phyloP scores from a whole-genome alignment of 768 basidiomycete genomes.

The Leucocoprinus birnbaumii region DNA sequence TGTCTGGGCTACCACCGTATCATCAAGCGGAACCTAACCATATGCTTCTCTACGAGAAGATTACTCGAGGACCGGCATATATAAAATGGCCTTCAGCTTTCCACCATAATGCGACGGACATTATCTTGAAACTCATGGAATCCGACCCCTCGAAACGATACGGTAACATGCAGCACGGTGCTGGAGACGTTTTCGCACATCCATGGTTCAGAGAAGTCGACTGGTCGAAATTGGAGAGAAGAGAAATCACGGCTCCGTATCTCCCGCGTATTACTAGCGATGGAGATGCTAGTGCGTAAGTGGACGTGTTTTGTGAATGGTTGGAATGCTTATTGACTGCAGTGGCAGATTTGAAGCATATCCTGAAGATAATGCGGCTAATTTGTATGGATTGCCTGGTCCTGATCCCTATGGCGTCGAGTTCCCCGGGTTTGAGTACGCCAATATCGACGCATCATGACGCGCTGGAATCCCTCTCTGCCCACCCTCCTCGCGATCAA shows the following conservation, averaged over 20 bases:
- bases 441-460: slow-evolving; percentile 21
- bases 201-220: slow-evolving; percentile 94
- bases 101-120: slow-evolving; percentile 76
- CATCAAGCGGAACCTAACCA: slow-evolving; percentile 86
- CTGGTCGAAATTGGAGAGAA: slow-evolving; percentile 74
- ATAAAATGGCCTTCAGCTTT: slow-evolving; percentile 78
- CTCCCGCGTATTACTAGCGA: slow-evolving; percentile 89
- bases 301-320: slow-evolving; percentile 16
- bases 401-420: slow-evolving; percentile 60
- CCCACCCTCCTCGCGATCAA: slow-evolving; percentile 1
- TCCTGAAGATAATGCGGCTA: slow-evolving; percentile 67
- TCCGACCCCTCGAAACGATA: slow-evolving; percentile 83
- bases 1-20: slow-evolving; percentile 93
- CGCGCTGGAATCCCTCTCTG: slow-evolving; percentile 6
- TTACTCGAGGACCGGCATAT: slow-evolving; percentile 67
- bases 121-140: slow-evolving; percentile 90
- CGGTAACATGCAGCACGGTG: slow-evolving; percentile 87
- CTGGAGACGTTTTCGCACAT: slow-evolving; percentile 89
- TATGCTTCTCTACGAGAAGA: slow-evolving; percentile 88
- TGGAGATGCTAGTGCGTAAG: slow-evolving; percentile 93
- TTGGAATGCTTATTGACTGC: slow-evolving; percentile 14
- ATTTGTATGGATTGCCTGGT: slow-evolving; percentile 55
- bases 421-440: slow-evolving; percentile 83
- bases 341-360: slow-evolving; percentile 68
- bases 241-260: slow-evolving; percentile 95